phyloP scores from a whole-genome alignment of 108 stramenopile species.

The Craspedostauros australis region DNA sequence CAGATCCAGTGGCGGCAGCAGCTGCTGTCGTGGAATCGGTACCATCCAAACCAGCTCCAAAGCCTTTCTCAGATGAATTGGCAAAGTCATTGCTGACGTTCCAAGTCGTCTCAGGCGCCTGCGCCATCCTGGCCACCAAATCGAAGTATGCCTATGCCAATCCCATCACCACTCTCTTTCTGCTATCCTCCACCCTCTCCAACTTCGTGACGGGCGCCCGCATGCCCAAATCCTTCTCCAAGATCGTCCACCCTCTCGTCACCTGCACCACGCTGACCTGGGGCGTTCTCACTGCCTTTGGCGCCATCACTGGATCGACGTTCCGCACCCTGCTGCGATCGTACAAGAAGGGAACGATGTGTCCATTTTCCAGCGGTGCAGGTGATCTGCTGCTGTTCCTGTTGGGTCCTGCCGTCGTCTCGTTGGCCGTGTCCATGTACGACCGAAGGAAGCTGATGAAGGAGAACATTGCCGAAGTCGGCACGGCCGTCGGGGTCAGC shows the following conservation, averaged over 20 bases:
- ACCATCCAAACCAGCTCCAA: conserved; percentile 17
- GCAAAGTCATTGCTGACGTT: conserved; percentile 22
- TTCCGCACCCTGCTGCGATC: conserved; percentile 39
- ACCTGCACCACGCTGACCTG: conserved; percentile 63
- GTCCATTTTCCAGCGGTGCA: conserved; percentile 39
- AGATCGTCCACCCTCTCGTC: conserved; percentile 61
- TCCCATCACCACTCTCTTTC: conserved; percentile 35
- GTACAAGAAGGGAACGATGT: conserved; percentile 42
- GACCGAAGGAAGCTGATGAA: conserved; percentile 59
- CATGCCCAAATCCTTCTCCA: conserved; percentile 54
- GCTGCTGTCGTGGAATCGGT: conserved; percentile 5
- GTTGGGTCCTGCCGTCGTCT: conserved; percentile 74
- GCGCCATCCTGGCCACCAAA: conserved; percentile 16
- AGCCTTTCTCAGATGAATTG: conserved; percentile 38
- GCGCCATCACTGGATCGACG: conserved; percentile 34
- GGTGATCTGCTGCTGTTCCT: conserved; percentile 66
- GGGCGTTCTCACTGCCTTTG: conserved; percentile 30
- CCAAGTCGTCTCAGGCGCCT: conserved; percentile 27
- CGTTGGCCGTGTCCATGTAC: conserved; percentile 71
- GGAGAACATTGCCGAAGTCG: conserved; percentile 61
- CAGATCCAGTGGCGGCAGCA: no score
- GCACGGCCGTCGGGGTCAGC: conserved; percentile 47
- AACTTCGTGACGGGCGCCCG: conserved; percentile 70
- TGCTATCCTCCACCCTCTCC: conserved; percentile 52
- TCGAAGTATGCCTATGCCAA: conserved; percentile 3